Conservation (phyloP, 345 rosid genomes). For the Citrus reticulata region DNA sequence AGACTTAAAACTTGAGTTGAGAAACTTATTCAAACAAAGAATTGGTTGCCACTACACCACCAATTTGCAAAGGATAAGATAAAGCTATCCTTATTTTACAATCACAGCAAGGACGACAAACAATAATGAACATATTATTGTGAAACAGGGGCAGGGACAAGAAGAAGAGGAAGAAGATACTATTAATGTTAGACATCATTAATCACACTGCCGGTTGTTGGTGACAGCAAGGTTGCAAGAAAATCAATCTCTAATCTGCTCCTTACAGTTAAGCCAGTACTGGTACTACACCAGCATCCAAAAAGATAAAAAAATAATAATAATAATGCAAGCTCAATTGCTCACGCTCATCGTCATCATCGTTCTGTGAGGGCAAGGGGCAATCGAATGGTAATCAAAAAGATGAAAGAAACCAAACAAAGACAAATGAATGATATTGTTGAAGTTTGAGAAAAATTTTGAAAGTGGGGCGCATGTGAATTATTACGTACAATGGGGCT, state of each 20-base stretch:
- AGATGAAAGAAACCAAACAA: neutral
- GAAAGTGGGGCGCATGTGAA: slow-evolving; percentile 17
- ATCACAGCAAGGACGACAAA: neutral
- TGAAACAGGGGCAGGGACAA: neutral
- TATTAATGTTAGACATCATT: slow-evolving; percentile 6
- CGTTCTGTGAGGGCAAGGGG: too few species aligned
- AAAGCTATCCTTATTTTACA: neutral
- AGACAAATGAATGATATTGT: neutral
- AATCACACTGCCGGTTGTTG: slow-evolving; percentile 25
- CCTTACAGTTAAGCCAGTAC: neutral
- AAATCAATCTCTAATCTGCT: neutral
- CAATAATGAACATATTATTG: neutral
- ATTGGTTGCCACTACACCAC: too few species aligned
- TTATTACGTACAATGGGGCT: neutral
- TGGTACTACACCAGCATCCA: neutral
- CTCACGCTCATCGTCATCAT: too few species aligned
- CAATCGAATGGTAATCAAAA: neutral
- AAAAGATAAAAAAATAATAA: too few species aligned
- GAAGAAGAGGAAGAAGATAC: neutral
- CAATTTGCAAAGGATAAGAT: too few species aligned
- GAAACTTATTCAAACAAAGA: too few species aligned
- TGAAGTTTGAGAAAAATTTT: neutral
- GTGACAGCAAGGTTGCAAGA: neutral
- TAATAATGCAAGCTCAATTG: too few species aligned
- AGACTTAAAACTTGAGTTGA: too few species aligned